Percentiles rank a stretch among this genome's conserved stretches.
Conservation (phyloP, 1,284 basidiomycete genomes). For the Malassezia brasiliensis region DNA sequence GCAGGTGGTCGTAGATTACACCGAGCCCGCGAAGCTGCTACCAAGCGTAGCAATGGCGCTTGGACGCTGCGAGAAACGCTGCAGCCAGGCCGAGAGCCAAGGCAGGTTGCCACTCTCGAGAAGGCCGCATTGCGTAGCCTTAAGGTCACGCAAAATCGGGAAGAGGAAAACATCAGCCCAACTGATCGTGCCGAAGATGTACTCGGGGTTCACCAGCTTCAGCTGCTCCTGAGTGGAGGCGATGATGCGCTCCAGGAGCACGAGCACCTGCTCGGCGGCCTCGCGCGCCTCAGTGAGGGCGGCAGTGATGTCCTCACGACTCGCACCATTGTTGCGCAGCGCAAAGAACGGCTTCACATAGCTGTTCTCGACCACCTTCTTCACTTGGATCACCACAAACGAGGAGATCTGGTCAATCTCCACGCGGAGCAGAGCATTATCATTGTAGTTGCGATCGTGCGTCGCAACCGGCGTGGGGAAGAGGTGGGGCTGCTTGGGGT, state of each 20-base stretch:
- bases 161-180: conserved; percentile 16
- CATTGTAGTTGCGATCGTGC: not conserved
- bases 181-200: conserved; percentile 3
- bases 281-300: conserved; percentile 4
- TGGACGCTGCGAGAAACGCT: conserved; percentile 8
- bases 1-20: not conserved
- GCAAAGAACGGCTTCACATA: conserved; percentile 18
- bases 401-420: conserved; percentile 6
- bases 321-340: conserved; percentile 17
- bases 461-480: not conserved
- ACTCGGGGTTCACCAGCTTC: not conserved
- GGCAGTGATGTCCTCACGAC: conserved; percentile 4
- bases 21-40: conserved; percentile 7
- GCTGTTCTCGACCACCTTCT: conserved; percentile 7
- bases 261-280: conserved; percentile 3
- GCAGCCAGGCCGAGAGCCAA: conserved; percentile 9
- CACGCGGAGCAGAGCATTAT: conserved; percentile 3
- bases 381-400: conserved; percentile 1
- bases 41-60: conserved; percentile 7
- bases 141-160: conserved; percentile 17
- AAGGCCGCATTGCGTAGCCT: conserved; percentile 7
- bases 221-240: conserved; percentile 1
- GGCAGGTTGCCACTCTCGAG: conserved; percentile 9
- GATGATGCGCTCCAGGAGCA: conserved; percentile 11
- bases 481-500: not conserved